Conservation (phyloP, 2,329 filamentous ascomycete species). For the Ophiocordyceps camponoti-saundersi region DNA sequence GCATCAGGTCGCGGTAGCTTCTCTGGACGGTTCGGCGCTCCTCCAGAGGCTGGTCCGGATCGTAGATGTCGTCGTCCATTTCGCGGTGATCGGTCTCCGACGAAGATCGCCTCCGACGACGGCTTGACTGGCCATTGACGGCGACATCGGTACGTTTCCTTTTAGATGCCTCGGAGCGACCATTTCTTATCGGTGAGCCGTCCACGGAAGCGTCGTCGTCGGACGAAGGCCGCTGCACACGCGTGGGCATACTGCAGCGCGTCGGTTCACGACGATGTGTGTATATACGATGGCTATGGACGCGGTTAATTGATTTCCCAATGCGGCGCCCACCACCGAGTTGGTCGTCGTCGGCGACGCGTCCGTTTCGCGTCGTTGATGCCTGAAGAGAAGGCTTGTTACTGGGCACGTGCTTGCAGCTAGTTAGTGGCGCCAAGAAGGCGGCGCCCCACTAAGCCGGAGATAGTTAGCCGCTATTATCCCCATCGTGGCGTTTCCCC, state of each 20-base stretch:
- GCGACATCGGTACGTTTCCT: slow-evolving; percentile 13
- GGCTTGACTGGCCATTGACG: slow-evolving; percentile 8
- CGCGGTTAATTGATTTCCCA: neutral
- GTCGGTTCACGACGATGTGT: neutral
- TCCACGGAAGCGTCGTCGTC: slow-evolving; percentile 5
- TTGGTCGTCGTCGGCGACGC: too few species aligned
- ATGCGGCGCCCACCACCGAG: too few species aligned
- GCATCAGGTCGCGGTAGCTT: slow-evolving; percentile 51
- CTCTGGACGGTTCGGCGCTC: slow-evolving; percentile 57
- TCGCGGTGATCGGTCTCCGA: slow-evolving; percentile 5
- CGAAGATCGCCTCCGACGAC: slow-evolving; percentile 5
- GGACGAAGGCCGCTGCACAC: slow-evolving; percentile 5
- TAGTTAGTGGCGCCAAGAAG: too few species aligned
- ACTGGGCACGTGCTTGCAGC: too few species aligned
- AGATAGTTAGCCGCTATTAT: too few species aligned
- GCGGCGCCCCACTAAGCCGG: too few species aligned
- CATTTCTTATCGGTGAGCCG: neutral
- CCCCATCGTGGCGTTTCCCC: too few species aligned
- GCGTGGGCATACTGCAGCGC: slow-evolving; percentile 10
- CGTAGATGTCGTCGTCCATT: slow-evolving; percentile 36
- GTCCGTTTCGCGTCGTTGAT: too few species aligned
- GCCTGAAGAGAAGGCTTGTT: too few species aligned
- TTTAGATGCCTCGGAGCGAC: slow-evolving; percentile 7
- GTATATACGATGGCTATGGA: neutral
- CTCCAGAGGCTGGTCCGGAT: slow-evolving; percentile 66